Conservation (phyloP, 768 basidiomycete species). For the Russula brevipes region DNA sequence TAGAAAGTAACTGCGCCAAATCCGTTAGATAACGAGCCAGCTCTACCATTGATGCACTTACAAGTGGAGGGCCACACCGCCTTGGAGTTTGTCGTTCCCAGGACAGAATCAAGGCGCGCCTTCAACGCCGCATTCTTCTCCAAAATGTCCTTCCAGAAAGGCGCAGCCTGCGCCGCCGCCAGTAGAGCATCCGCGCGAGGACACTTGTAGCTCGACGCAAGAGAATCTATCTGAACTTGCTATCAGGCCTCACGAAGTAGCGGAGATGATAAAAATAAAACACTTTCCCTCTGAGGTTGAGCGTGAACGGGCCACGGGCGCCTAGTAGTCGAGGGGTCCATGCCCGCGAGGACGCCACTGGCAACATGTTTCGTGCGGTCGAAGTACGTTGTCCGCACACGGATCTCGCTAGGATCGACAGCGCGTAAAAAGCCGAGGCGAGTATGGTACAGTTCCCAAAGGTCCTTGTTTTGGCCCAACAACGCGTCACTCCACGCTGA, state of each 20-base stretch:
- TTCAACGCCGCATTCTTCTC: slow-evolving; percentile 35
- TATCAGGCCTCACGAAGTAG: neutral
- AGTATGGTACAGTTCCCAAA: slow-evolving; percentile 40
- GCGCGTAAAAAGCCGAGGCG: slow-evolving; percentile 36
- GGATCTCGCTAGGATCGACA: slow-evolving; percentile 36
- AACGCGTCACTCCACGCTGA: neutral
- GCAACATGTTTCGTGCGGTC: slow-evolving; percentile 45
- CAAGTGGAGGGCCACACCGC: slow-evolving; percentile 43
- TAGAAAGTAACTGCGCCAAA: slow-evolving; percentile 39
- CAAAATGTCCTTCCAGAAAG: slow-evolving; percentile 44
- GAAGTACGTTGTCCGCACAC: slow-evolving; percentile 39
- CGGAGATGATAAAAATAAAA: neutral
- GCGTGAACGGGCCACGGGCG: slow-evolving; percentile 37
- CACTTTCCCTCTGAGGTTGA: slow-evolving; percentile 38
- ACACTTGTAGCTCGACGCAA: slow-evolving; percentile 41
- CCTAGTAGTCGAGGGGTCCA: slow-evolving; percentile 35
- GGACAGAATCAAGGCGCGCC: slow-evolving; percentile 33
- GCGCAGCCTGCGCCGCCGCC: slow-evolving; percentile 38
- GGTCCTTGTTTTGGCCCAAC: slow-evolving; percentile 36
- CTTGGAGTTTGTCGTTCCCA: slow-evolving; percentile 37
- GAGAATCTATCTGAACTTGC: slow-evolving; percentile 39
- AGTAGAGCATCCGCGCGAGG: slow-evolving; percentile 38
- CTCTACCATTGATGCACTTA: slow-evolving; percentile 28
- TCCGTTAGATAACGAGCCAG: neutral
- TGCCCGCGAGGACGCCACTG: slow-evolving; percentile 41